Evolutionary conservation across 139 green algal genomes (phyloP).

Genomic region (Haematococcus lacustris): DNA sequence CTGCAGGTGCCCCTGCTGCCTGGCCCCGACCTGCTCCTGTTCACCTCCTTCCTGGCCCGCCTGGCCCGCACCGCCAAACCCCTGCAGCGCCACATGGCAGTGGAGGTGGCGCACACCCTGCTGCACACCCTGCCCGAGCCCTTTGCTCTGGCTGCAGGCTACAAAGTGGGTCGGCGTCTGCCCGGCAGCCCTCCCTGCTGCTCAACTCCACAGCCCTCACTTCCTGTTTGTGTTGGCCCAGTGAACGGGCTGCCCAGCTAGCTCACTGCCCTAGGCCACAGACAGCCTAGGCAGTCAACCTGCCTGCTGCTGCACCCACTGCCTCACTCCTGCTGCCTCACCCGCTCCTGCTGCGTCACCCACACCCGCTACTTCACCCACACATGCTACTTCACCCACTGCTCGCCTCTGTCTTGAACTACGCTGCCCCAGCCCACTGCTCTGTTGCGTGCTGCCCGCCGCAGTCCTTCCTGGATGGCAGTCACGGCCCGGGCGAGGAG

Average conservation of each 20-base stretch:
- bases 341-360: not conserved
- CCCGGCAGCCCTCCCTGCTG: no score
- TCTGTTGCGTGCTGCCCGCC: no score
- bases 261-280: not conserved
- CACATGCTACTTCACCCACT: not conserved
- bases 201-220: no score
- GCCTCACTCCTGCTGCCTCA: no score
- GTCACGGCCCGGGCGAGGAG: slow-evolving; percentile 14
- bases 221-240: not conserved
- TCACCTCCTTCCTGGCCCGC: no score
- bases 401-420: no score
- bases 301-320: no score
- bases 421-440: no score
- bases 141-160: slow-evolving; percentile 19
- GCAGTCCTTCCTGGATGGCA: slow-evolving; percentile 25
- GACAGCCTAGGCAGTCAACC: no score
- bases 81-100: slow-evolving; percentile 37
- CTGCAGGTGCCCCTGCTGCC: no score
- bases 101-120: slow-evolving; percentile 49
- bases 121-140: slow-evolving; percentile 37
- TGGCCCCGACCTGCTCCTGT: no score
- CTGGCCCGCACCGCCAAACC: slow-evolving; percentile 36
- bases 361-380: not conserved
- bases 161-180: slow-evolving; percentile 7
- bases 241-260: not conserved